These are phyloP conservation scores for Neostapfia colusana DNA, from an alignment of 176 grass and related monocot species.

Conservation along the genomic window DNA sequence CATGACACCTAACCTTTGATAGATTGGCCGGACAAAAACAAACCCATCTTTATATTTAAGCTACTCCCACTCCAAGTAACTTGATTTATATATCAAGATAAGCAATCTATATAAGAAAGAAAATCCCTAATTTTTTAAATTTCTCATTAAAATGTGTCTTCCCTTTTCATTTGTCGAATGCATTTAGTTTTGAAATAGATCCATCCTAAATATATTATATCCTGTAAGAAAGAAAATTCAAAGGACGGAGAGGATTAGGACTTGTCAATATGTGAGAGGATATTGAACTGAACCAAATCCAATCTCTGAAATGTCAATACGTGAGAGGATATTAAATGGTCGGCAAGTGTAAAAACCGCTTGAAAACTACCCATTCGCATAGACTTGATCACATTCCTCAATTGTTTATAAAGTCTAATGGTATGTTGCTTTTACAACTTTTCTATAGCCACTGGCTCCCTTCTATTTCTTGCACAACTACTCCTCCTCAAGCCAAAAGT, in stretches of 20 bases:
- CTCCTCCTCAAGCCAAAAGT: constrained; percentile 44
- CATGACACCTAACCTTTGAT: constrained; percentile 40
- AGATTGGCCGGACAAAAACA: background rate
- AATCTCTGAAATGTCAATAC: constrained; percentile 36
- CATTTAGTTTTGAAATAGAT: background rate
- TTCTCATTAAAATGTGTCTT: background rate
- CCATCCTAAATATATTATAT: background rate
- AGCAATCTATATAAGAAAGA: background rate
- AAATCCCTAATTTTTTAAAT: background rate
- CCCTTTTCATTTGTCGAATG: background rate
- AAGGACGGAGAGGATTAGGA: constrained; percentile 3
- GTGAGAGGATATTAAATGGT: constrained; percentile 11
- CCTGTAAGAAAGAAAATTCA: background rate
- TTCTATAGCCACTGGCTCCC: constrained; percentile 26
- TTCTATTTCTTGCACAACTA: constrained; percentile 34
- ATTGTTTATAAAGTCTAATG: constrained; percentile 33
- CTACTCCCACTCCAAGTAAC: background rate
- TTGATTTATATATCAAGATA: background rate
- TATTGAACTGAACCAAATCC: constrained; percentile 30
- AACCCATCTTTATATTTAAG: constrained; percentile 24
- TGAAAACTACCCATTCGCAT: constrained; percentile 2
- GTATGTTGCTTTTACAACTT: constrained; percentile 41
- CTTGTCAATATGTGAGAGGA: constrained; percentile 34
- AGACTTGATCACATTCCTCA: constrained; percentile 16
- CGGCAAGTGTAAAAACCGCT: constrained; percentile 28